These are phyloP conservation scores for Diplodia seriata DNA, from an alignment of 2,329 filamentous ascomycete genomes.

Conservation along the genomic window DNA sequence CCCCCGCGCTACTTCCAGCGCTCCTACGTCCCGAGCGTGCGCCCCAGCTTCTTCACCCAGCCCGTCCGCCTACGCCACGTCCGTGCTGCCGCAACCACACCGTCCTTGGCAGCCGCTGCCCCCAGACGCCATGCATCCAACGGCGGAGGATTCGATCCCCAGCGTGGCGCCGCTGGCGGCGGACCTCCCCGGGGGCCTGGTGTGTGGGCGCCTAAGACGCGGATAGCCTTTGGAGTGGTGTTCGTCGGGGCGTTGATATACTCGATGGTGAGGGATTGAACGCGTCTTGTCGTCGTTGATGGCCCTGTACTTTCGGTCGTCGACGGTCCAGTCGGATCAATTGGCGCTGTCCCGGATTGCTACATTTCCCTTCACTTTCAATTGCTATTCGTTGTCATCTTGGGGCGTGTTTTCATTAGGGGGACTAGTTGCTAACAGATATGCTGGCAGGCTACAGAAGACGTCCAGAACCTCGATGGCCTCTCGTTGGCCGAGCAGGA, in stretches of 20 bases:
- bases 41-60: conserved; percentile 27
- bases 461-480: conserved; percentile 59
- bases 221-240: conserved; percentile 56
- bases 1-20: conserved; percentile 29
- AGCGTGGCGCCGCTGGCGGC: not conserved
- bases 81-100: conserved; percentile 12
- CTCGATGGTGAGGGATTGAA: conserved; percentile 59
- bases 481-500: conserved; percentile 86
- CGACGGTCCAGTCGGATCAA: not conserved
- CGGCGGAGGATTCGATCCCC: conserved; percentile 4
- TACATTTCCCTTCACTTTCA: not conserved
- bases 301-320: not conserved
- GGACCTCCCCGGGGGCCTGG: conserved; percentile 2
- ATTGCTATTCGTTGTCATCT: not conserved
- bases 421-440: not conserved
- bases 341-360: not conserved
- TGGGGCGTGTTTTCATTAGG: not conserved
- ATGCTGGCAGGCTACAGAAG: conserved; percentile 39
- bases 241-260: conserved; percentile 63
- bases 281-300: conserved; percentile 32
- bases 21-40: conserved; percentile 24
- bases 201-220: conserved; percentile 46
- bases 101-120: not conserved
- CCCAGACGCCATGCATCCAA: conserved; percentile 21
- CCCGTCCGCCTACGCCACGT: conserved; percentile 11